Base-by-base conservation (phyloP, 2,329 filamentous ascomycete genomes). In the Metarhizium robertsii region DNA sequence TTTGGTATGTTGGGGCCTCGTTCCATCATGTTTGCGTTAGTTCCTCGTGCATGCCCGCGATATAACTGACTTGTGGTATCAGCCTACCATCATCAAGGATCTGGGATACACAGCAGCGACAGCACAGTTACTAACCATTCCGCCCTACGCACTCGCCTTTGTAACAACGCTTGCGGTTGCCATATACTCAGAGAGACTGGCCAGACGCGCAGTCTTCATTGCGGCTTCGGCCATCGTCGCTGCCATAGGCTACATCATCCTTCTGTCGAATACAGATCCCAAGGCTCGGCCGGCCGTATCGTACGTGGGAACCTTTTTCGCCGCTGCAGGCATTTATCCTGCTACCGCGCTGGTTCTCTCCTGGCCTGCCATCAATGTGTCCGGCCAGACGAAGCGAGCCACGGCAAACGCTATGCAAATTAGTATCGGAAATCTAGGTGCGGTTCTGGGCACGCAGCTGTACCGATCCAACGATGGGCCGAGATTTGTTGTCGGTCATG, bases 291-390 rank as follows among this genome's bases (percentile, higher is more conserved):
- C 84, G 0, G 81, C 82, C 0, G 71, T 85, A 0, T 82, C 79
- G 0, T 86, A 86, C 60, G 60, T 76, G 0, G 83, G 82, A 3
- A 84, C 80, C 0, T 81, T 86, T 64, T 80, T 87, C 58, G 81
- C 82, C 0, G 81, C 83, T 0, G 83, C 78, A 0, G 86, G 86
- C 0, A 87, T 88, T 60, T 88, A 87, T 64, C 84, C 85, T 0
- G 79, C 81, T 0, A 79, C 77, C 0, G 83, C 84, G 0, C 75
- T 87, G 2, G 79, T 83, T 0, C 72, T 89, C 0, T 83, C 81
- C 1, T 89, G 86, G 85, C 83, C 85, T 0, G 85, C 85, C 2
- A 87, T 86, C 66, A 88, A 89, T 57, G 83, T 89, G 0, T 84
- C 82, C 0, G 84, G 84, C 0, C 84, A 88, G 67, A 87, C 84